Conservation (phyloP, 2,329 filamentous ascomycete genomes). For the Fonsecaea multimorphosa region DNA sequence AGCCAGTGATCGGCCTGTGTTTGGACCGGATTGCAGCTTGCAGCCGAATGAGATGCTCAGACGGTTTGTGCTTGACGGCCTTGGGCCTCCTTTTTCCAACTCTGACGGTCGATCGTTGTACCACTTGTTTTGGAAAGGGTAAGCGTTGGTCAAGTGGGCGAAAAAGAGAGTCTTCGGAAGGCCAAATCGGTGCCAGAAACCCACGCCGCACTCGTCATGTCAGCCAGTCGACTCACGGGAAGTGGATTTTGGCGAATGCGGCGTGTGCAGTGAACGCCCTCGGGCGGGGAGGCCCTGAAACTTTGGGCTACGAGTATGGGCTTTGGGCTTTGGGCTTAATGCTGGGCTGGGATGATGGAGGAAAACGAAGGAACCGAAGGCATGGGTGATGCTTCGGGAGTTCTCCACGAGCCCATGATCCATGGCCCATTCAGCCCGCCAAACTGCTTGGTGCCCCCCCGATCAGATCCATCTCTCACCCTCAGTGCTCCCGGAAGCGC, state of each 20-base stretch:
- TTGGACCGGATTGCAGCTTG: not conserved
- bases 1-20: not conserved
- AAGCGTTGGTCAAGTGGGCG: not conserved
- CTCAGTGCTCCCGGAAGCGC: slow-evolving; percentile 11
- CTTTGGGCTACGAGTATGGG: not conserved
- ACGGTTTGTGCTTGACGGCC: slow-evolving; percentile 3
- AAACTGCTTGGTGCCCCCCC: slow-evolving; percentile 9
- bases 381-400: slow-evolving; percentile 5
- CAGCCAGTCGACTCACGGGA: not conserved
- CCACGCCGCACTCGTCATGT: slow-evolving; percentile 29
- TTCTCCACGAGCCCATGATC: not conserved
- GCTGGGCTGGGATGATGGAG: not conserved
- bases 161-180: slow-evolving; percentile 12
- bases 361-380: not conserved
- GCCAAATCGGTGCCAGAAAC: slow-evolving; percentile 20
- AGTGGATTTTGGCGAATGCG: slow-evolving; percentile 20
- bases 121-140: slow-evolving; percentile 4
- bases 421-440: slow-evolving; percentile 13
- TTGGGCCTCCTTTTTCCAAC: not conserved
- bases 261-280: slow-evolving; percentile 4
- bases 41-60: not conserved
- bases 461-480: slow-evolving; percentile 23
- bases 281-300: slow-evolving; percentile 9
- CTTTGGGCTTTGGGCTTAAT: not conserved
- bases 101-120: slow-evolving; percentile 5